These are phyloP conservation scores for Apiospora sp. DNA, from an alignment of 2,329 filamentous ascomycete species.

Conservation along the genomic window DNA sequence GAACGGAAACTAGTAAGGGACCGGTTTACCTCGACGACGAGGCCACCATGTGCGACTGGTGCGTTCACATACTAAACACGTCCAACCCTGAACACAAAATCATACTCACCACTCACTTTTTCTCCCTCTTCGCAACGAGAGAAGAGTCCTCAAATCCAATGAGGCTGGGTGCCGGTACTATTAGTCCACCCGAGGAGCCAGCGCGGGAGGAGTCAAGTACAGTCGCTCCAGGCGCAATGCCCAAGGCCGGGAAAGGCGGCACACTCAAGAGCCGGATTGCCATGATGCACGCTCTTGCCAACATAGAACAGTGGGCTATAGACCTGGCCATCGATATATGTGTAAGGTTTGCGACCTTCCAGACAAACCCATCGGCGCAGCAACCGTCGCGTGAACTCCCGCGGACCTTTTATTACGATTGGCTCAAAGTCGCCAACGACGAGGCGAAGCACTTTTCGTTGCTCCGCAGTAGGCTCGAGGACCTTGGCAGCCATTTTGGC, in stretches of 20 bases:
- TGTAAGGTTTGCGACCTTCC: slow-evolving; percentile 53
- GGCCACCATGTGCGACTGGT: slow-evolving; percentile 56
- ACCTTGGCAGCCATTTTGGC: slow-evolving; percentile 53
- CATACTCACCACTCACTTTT: slow-evolving; percentile 53
- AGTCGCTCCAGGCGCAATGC: slow-evolving; percentile 50
- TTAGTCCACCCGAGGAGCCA: slow-evolving; percentile 48
- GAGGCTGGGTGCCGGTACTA: slow-evolving; percentile 48
- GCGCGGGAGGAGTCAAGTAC: slow-evolving; percentile 49
- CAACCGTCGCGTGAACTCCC: slow-evolving; percentile 43
- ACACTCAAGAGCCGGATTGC: slow-evolving; percentile 52
- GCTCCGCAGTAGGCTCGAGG: slow-evolving; percentile 52
- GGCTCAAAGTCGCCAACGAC: slow-evolving; percentile 56
- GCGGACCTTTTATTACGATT: slow-evolving; percentile 55
- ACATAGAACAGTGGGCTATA: slow-evolving; percentile 57
- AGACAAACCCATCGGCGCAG: slow-evolving; percentile 39
- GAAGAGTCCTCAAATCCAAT: slow-evolving; percentile 50
- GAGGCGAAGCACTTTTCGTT: slow-evolving; percentile 58
- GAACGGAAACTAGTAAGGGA: slow-evolving; percentile 30
- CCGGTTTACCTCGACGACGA: slow-evolving; percentile 46
- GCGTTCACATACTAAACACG: slow-evolving; percentile 53
- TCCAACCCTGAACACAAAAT: slow-evolving; percentile 55
- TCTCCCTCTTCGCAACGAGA: slow-evolving; percentile 48
- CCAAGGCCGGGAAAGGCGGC: slow-evolving; percentile 50
- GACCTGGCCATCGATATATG: slow-evolving; percentile 57
- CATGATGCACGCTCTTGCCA: slow-evolving; percentile 56